These are phyloP conservation scores for Plasmodium blacklocki DNA, from an alignment of 169 alveolate genomes.

Conservation along the genomic window DNA sequence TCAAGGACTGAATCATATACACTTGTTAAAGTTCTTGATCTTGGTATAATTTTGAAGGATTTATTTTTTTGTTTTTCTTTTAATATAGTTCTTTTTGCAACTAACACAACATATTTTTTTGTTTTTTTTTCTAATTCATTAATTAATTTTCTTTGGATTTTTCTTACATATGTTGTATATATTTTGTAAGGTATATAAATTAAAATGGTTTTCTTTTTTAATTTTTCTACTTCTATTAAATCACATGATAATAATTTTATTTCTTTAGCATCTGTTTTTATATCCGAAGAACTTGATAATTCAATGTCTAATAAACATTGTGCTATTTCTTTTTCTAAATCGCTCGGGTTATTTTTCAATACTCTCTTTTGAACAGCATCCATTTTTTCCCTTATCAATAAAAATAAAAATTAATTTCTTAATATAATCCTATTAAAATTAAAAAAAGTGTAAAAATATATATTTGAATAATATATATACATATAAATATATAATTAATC, in stretches of 20 bases:
- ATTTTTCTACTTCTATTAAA: slow-evolving; percentile 87
- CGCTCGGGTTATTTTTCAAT: slow-evolving; percentile 80
- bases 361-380: slow-evolving; percentile 45
- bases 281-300: slow-evolving; percentile 88
- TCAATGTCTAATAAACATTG: slow-evolving; percentile 89
- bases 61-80: slow-evolving; percentile 90
- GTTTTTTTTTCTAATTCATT: slow-evolving; percentile 95
- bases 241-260: slow-evolving; percentile 89
- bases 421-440: slow-evolving; percentile 3
- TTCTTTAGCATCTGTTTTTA: slow-evolving; percentile 88
- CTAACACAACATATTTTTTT: slow-evolving; percentile 94
- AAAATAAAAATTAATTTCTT: not conserved
- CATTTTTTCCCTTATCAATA: slow-evolving; percentile 34
- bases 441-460: not conserved
- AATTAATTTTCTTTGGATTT: slow-evolving; percentile 92
- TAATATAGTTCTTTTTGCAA: slow-evolving; percentile 92
- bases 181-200: slow-evolving; percentile 91
- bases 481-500: not conserved
- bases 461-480: not conserved
- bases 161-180: slow-evolving; percentile 88
- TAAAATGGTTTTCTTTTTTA: slow-evolving; percentile 90
- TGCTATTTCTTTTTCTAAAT: slow-evolving; percentile 88
- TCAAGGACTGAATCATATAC: slow-evolving; percentile 97
- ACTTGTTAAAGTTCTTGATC: slow-evolving; percentile 95
- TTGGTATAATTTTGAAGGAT: slow-evolving; percentile 94